Evolutionary conservation across 257 asterid species (phyloP).

Genomic region (Jacaranda copaia): DNA sequence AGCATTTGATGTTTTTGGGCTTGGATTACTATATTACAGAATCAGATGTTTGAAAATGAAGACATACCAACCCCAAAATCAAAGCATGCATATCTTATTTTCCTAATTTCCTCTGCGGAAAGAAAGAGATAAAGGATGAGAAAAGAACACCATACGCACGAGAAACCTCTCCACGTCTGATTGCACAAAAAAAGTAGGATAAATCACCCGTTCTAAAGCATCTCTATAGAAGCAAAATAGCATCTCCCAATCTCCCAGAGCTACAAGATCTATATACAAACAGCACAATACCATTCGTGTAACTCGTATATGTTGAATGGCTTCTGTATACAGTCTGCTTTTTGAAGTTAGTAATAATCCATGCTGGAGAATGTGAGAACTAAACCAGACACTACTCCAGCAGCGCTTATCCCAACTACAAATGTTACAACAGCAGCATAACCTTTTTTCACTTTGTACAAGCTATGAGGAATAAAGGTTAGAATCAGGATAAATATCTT

Average conservation of each 20-base stretch:
- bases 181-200: neutral
- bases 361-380: neutral
- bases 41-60: too few species aligned
- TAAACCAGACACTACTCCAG: neutral
- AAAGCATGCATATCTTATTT: too few species aligned
- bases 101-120: too few species aligned
- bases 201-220: neutral
- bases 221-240: conserved; percentile 6
- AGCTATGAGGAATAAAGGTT: too few species aligned
- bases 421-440: neutral
- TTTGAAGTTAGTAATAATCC: conserved; percentile 14
- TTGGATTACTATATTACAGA: too few species aligned
- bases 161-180: neutral
- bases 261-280: conserved; percentile 5
- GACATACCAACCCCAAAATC: too few species aligned
- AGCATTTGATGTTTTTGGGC: too few species aligned
- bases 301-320: neutral
- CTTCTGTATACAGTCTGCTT: neutral
- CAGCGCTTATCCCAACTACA: neutral
- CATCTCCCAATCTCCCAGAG: conserved; percentile 16
- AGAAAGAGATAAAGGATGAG: neutral
- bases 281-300: neutral
- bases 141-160: too few species aligned
- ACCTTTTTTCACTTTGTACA: too few species aligned
- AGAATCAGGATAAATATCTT: too few species aligned